These are phyloP conservation scores for Brettanomyces naardenensis DNA, from an alignment of 805 yeast species.

Conservation along the genomic window DNA sequence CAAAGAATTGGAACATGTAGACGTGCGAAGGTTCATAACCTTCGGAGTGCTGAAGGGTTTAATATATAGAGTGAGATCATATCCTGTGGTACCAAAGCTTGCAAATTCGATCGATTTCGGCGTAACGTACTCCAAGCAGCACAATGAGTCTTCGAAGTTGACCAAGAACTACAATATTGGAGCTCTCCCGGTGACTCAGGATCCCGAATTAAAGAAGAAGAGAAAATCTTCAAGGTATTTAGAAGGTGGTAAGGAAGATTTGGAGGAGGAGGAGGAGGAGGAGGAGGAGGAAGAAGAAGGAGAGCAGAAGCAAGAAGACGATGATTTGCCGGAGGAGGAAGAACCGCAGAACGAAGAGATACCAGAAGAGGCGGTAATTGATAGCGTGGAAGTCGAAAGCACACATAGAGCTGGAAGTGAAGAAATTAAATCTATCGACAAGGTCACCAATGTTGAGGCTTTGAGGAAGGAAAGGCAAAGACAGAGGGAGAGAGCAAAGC, in stretches of 20 bases:
- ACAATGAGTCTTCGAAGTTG: background rate
- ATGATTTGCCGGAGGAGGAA: conserved; percentile 5
- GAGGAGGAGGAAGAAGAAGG: conserved; percentile 1
- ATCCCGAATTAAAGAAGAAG: conserved; percentile 16
- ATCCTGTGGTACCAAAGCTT: conserved; percentile 49
- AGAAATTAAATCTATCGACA: background rate
- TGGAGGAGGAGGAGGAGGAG: conserved; percentile 13
- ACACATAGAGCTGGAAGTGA: background rate
- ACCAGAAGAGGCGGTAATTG: background rate
- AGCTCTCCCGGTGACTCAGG: conserved; percentile 12
- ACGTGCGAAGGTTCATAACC: conserved; percentile 73
- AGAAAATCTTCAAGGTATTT: background rate
- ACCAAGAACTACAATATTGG: conserved; percentile 12
- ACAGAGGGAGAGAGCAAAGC: conserved; percentile 25
- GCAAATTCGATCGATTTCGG: conserved; percentile 5
- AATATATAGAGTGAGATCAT: conserved; percentile 72
- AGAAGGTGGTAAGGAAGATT: conserved; percentile 6
- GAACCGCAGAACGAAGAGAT: background rate
- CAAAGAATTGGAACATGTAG: conserved; percentile 54
- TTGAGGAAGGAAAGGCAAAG: conserved; percentile 14
- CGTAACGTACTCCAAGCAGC: conserved; percentile 5
- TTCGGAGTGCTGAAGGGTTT: conserved; percentile 82
- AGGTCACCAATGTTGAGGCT: conserved; percentile 3
- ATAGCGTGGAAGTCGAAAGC: background rate
- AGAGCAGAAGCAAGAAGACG: conserved; percentile 10